Evolutionary conservation across 2,329 filamentous ascomycete species (phyloP).

Genomic region (Xylariaceae sp.): DNA sequence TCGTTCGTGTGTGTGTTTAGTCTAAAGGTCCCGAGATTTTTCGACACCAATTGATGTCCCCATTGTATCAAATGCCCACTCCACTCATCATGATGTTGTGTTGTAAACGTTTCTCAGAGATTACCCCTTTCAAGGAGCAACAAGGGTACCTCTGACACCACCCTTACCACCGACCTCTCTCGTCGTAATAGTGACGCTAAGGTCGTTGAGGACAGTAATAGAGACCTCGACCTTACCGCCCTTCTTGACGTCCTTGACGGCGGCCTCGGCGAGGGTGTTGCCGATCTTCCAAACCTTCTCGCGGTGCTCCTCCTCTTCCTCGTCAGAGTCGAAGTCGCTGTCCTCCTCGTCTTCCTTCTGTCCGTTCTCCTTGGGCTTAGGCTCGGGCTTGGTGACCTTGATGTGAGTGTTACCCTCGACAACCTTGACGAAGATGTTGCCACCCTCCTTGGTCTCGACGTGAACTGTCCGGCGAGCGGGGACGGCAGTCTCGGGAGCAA

Average conservation of each 20-base stretch:
- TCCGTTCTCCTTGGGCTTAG: constrained; percentile 63
- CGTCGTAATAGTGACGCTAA: constrained; percentile 72
- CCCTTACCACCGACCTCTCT: constrained; percentile 84
- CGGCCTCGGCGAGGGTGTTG: constrained; percentile 75
- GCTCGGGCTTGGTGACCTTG: constrained; percentile 84
- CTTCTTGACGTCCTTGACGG: constrained; percentile 78
- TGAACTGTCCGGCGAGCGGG: constrained; percentile 82
- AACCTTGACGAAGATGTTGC: constrained; percentile 82
- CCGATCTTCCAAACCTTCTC: constrained; percentile 92
- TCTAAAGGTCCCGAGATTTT: too few species aligned
- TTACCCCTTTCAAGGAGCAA: constrained; percentile 25
- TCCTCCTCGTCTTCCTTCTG: constrained; percentile 52
- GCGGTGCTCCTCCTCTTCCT: constrained; percentile 81
- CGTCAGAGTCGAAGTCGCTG: constrained; percentile 52
- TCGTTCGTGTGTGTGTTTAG: too few species aligned
- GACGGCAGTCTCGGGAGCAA: constrained; percentile 81
- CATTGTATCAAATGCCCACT: neutral
- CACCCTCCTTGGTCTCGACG: constrained; percentile 71
- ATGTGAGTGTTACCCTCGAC: constrained; percentile 87
- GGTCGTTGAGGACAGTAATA: constrained; percentile 77
- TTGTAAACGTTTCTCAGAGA: neutral
- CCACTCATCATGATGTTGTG: neutral
- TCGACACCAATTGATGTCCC: too few species aligned
- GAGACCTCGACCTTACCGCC: constrained; percentile 89
- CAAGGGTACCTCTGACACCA: constrained; percentile 63